phyloP scores from a whole-genome alignment of 345 rosid species.

The Gossypioides kirkii region DNA sequence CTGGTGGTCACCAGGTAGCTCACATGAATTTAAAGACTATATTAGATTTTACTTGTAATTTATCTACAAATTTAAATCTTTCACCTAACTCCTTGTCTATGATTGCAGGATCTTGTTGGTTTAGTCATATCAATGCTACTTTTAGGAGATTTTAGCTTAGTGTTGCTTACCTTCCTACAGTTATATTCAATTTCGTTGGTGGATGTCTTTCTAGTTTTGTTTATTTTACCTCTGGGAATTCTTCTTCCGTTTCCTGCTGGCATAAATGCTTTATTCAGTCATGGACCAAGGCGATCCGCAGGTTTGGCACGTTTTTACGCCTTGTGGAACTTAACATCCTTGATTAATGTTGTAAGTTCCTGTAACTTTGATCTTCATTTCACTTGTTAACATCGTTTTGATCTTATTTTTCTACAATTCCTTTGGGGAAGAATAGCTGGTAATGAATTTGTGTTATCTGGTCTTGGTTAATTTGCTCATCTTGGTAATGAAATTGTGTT shows the following conservation, averaged over 20 bases:
- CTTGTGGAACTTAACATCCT: background rate
- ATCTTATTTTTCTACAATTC: background rate
- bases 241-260: slow-evolving; percentile 98
- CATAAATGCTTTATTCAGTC: slow-evolving; percentile 93
- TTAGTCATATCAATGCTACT: slow-evolving; percentile 93
- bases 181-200: slow-evolving; percentile 86
- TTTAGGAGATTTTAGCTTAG: slow-evolving; percentile 98
- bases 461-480: no score
- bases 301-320: slow-evolving; percentile 85
- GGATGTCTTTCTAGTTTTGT: slow-evolving; percentile 76
- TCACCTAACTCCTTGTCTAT: slow-evolving; percentile 13
- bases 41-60: background rate
- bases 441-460: background rate
- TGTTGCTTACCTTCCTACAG: slow-evolving; percentile 93
- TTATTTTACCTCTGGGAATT: slow-evolving; percentile 85
- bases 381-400: background rate
- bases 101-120: slow-evolving; percentile 95
- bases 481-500: no score
- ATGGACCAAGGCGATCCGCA: slow-evolving; percentile 66
- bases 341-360: slow-evolving; percentile 6
- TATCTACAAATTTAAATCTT: background rate
- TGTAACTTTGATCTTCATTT: background rate
- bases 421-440: background rate
- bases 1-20: slow-evolving; percentile 96
- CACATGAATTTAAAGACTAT: background rate